Percentiles rank a stretch among this genome's conserved stretches.
Conservation (phyloP, 352 stramenopile species). For the Phytophthora pseudosyringae region DNA sequence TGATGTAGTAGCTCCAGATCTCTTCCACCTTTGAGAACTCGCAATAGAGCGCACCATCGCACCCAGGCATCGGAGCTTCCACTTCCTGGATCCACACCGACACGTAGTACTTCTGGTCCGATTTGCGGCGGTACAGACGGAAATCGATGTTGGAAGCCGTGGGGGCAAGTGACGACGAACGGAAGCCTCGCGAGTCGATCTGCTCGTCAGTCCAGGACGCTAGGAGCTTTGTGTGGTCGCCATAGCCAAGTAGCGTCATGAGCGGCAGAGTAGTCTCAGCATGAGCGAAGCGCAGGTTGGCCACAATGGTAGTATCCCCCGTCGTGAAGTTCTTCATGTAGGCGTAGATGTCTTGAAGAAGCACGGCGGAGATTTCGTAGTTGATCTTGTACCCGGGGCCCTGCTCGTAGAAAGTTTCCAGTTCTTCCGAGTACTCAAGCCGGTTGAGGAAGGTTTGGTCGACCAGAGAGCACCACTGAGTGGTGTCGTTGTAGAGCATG, state of each 20-base stretch:
- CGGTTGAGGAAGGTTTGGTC: conserved; percentile 41
- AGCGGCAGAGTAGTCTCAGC: conserved; percentile 80
- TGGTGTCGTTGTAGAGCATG: conserved; percentile 52
- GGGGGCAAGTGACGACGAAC: conserved; percentile 59
- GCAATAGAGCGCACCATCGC: conserved; percentile 50
- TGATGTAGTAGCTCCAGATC: conserved; percentile 65
- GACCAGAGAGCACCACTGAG: conserved; percentile 74
- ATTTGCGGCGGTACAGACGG: conserved; percentile 53
- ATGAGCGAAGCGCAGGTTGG: conserved; percentile 71
- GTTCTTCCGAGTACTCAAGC: conserved; percentile 70
- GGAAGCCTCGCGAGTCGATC: conserved; percentile 59
- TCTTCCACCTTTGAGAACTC: conserved; percentile 50
- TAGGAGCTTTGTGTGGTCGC: conserved; percentile 38
- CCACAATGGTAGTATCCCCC: conserved; percentile 41
- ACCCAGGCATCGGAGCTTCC: conserved; percentile 47
- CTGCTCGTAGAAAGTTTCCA: conserved; percentile 77
- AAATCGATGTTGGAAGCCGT: conserved; percentile 82
- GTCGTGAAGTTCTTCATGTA: conserved; percentile 59
- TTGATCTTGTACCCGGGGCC: conserved; percentile 70
- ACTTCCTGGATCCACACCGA: conserved; percentile 61
- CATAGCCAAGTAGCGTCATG: conserved; percentile 73
- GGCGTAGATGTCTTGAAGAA: conserved; percentile 65
- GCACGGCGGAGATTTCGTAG: conserved; percentile 74
- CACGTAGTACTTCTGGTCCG: conserved; percentile 52
- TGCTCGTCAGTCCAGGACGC: conserved; percentile 42